These are phyloP conservation scores for Nakazawaea populi DNA, from an alignment of 805 yeast genomes.

Conservation along the genomic window DNA sequence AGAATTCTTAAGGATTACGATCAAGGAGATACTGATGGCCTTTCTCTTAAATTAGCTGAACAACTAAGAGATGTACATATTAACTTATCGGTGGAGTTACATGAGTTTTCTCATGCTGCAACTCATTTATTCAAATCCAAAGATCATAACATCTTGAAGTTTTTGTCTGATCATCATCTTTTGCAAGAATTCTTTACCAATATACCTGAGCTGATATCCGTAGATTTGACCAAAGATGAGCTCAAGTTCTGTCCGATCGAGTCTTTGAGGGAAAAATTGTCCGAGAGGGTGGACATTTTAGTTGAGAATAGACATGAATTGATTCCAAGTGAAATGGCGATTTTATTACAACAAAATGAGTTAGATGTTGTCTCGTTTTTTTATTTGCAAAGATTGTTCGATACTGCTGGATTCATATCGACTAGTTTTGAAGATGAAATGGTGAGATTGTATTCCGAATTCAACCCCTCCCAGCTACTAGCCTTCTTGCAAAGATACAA, in stretches of 20 bases:
- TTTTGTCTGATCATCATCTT: slow-evolving; percentile 60
- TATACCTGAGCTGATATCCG: slow-evolving; percentile 45
- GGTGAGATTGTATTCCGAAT: slow-evolving; percentile 59
- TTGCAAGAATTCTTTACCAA: slow-evolving; percentile 40
- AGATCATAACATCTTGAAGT: slow-evolving; percentile 49
- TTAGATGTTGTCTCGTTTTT: slow-evolving; percentile 52
- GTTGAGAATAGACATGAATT: slow-evolving; percentile 65
- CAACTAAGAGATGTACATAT: slow-evolving; percentile 39
- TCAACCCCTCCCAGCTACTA: slow-evolving; percentile 48
- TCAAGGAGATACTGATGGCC: slow-evolving; percentile 4
- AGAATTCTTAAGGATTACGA: slow-evolving; percentile 31
- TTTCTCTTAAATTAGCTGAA: slow-evolving; percentile 11
- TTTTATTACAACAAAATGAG: slow-evolving; percentile 34
- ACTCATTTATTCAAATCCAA: slow-evolving; percentile 51
- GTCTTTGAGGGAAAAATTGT: slow-evolving; percentile 31
- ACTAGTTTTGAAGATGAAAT: slow-evolving; percentile 61
- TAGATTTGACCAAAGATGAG: slow-evolving; percentile 34
- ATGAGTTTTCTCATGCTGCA: slow-evolving; percentile 59
- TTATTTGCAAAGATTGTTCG: slow-evolving; percentile 56
- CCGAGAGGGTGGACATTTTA: slow-evolving; percentile 44
- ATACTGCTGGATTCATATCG: slow-evolving; percentile 49
- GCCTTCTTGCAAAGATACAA: slow-evolving; percentile 53
- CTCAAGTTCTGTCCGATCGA: slow-evolving; percentile 34
- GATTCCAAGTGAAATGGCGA: slow-evolving; percentile 44
- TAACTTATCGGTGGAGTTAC: slow-evolving; percentile 47